Evolutionary conservation across 139 green algal genomes (phyloP), one percentile per base, ranked within the genome.

Genomic region (Chlamydomonas sp.): DNA sequence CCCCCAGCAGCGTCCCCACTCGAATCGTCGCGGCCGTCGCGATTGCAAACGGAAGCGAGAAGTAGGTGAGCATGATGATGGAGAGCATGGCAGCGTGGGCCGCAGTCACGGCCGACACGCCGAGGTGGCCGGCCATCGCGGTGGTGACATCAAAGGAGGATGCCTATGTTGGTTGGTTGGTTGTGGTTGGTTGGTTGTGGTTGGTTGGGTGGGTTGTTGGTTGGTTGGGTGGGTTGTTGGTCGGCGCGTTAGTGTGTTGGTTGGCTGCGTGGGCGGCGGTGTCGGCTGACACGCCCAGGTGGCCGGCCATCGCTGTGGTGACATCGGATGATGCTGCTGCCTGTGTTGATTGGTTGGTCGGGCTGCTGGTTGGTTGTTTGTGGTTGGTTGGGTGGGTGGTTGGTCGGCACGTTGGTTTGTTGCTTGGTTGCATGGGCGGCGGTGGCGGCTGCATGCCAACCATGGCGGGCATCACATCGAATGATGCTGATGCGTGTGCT

Each of bases 321-420:
- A 83, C 37, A 66, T 83, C 77, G 35, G 79, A 83, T 58, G 64
- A 65, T n/a, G n/a, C n/a, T 29, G 58, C n/a, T n/a, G n/a, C n/a
- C n/a, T n/a, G n/a, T n/a, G n/a, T n/a, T n/a, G n/a, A n/a, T n/a
- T n/a, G n/a, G n/a, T n/a, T n/a, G n/a, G n/a, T n/a, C n/a, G n/a
- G n/a, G n/a, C n/a, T n/a, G n/a, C n/a, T n/a, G n/a, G n/a, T n/a
- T n/a, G n/a, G n/a, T n/a, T n/a, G n/a, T n/a, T n/a, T n/a, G n/a
- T n/a, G n/a, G n/a, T n/a, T n/a, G n/a, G n/a, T n/a, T n/a, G n/a
- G n/a, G n/a, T n/a, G n/a, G n/a, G n/a, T n/a, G n/a, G 34, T 38
- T 48, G 29, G 70, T 68, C 3, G 70, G 60, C 33, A 16, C 39
- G 3, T 73, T 54, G 13, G 79, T 36, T 30, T 54, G 61, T n/a